A percentile compares a stretch with the other conserved stretches of the same genome.
Conservation (phyloP, 2,329 filamentous ascomycete genomes). For the Talaromyces piceae region DNA sequence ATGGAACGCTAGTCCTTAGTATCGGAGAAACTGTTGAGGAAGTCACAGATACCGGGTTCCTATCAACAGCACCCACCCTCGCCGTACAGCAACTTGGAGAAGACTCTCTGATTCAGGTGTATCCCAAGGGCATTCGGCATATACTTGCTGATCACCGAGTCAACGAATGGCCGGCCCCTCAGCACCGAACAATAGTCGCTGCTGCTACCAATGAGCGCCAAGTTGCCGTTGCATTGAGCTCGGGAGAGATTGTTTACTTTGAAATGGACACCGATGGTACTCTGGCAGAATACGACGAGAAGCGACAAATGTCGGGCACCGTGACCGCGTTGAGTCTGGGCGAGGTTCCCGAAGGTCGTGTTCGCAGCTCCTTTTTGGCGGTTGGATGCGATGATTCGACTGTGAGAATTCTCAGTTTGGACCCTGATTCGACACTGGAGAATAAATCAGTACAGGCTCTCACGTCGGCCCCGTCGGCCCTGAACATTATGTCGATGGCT, state of each 20-base stretch:
- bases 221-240: conserved; percentile 87
- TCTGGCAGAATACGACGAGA: conserved; percentile 88
- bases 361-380: conserved; percentile 85
- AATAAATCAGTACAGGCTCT: conserved; percentile 92
- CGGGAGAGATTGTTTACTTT: conserved; percentile 95
- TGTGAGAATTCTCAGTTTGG: conserved; percentile 82
- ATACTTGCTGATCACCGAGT: conserved; percentile 69
- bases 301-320: conserved; percentile 89
- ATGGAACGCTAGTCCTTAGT: conserved; percentile 82
- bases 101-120: conserved; percentile 85
- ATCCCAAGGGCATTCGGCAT: conserved; percentile 92
- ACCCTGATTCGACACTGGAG: conserved; percentile 83
- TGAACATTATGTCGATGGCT: conserved; percentile 91
- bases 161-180: conserved; percentile 88
- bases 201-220: conserved; percentile 90
- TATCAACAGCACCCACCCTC: conserved; percentile 79
- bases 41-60: conserved; percentile 85
- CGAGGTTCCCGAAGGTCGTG: conserved; percentile 80
- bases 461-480: conserved; percentile 77
- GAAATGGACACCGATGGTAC: conserved; percentile 92
- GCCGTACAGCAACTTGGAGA: conserved; percentile 92
- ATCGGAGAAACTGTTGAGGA: conserved; percentile 97
- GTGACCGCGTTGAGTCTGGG: conserved; percentile 93
- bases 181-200: conserved; percentile 90
- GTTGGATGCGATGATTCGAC: conserved; percentile 97